Percentiles rank a stretch among this genome's conserved stretches.
Evolutionary conservation across 495 filamentous ascomycete species (phyloP).

Genomic region (Penicillium angulare): DNA sequence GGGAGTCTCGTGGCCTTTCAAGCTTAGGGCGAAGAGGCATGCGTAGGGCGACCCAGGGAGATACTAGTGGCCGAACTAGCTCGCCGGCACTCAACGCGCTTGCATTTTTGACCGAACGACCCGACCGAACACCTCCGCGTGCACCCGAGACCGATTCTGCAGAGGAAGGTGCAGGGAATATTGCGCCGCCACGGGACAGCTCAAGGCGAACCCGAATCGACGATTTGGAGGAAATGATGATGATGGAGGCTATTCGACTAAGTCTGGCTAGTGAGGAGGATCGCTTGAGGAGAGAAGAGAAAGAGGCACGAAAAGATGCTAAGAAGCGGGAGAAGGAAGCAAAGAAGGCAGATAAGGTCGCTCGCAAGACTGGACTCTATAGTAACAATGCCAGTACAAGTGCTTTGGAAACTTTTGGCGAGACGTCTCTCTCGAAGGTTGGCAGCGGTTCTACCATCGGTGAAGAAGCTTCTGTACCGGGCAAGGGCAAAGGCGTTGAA

Average conservation of each 20-base stretch:
- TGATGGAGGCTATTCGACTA: slow-evolving; percentile 90
- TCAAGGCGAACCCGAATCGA: slow-evolving; percentile 69
- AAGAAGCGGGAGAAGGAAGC: slow-evolving; percentile 83
- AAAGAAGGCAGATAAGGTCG: slow-evolving; percentile 71
- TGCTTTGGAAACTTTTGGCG: slow-evolving; percentile 32
- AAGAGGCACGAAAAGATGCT: slow-evolving; percentile 73
- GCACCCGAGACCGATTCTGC: slow-evolving; percentile 36
- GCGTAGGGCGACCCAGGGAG: slow-evolving; percentile 38
- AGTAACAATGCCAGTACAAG: slow-evolving; percentile 45
- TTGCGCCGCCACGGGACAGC: slow-evolving; percentile 52
- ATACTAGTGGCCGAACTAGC: slow-evolving; percentile 34
- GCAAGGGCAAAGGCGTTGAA: slow-evolving; percentile 84
- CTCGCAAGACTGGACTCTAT: slow-evolving; percentile 53
- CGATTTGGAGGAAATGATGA: slow-evolving; percentile 96
- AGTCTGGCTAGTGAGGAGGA: slow-evolving; percentile 91
- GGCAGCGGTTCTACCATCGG: slow-evolving; percentile 40
- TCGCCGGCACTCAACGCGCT: slow-evolving; percentile 51
- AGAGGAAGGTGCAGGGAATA: slow-evolving; percentile 42
- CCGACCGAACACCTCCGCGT: slow-evolving; percentile 26
- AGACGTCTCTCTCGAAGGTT: slow-evolving; percentile 24
- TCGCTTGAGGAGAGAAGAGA: slow-evolving; percentile 74
- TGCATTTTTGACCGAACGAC: slow-evolving; percentile 49
- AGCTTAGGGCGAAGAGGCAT: slow-evolving; percentile 49
- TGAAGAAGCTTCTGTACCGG: slow-evolving; percentile 32
- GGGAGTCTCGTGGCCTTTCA: slow-evolving; percentile 42